A percentile compares a stretch with the other conserved stretches of the same genome.
These are phyloP conservation scores for Medicago truncatula DNA, from an alignment of 306 rosid genomes.

Conservation along the genomic window MtrunA17r5.0-ANR NC_053048.1:9920001-9920500, in stretches of 20 bases:
- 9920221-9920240: slow-evolving; percentile 6
- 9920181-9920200: neutral
- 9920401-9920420: neutral
- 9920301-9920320: slow-evolving; percentile 26
- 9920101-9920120: neutral
- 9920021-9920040: neutral
- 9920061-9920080: slow-evolving; percentile 16
- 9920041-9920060: slow-evolving; percentile 17
- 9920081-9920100: neutral
- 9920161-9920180: neutral
- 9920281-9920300: slow-evolving; percentile 6
- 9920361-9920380: slow-evolving; percentile 2
- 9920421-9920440: neutral
- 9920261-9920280: slow-evolving; percentile 23
- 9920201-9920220: slow-evolving; percentile 22
- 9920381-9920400: neutral
- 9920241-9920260: neutral
- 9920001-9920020: neutral
- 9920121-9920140: neutral
- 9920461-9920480: neutral
- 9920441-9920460: neutral
- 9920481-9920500: neutral
- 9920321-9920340: neutral
- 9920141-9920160: slow-evolving; percentile 18
- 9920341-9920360: slow-evolving; percentile 32